Conservation (phyloP, 2,329 filamentous ascomycete species). For the Cryphonectria nitschkei region DNA sequence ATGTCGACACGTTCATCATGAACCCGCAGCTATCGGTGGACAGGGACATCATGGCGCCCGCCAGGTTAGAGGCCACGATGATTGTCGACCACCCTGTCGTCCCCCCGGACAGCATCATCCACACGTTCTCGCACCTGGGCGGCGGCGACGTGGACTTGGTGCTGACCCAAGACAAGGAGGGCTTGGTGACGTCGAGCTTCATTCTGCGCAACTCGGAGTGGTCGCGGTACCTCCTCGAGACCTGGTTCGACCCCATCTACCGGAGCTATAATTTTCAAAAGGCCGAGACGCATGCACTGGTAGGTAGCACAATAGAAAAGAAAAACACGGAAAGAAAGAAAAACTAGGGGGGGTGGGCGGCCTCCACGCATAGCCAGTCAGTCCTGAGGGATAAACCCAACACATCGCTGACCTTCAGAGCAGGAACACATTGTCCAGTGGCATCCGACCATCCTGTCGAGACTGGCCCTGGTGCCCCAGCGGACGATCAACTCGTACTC, state of each 20-base stretch:
- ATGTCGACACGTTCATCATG: constrained; percentile 87
- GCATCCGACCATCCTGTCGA: constrained; percentile 94
- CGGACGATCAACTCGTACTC: constrained; percentile 80
- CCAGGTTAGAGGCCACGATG: constrained; percentile 76
- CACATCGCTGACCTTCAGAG: constrained; percentile 35
- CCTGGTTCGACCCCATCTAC: constrained; percentile 95
- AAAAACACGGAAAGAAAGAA: not conserved
- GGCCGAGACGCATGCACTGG: constrained; percentile 88
- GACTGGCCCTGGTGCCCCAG: constrained; percentile 88
- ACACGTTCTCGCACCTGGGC: constrained; percentile 83
- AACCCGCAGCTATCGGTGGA: constrained; percentile 73
- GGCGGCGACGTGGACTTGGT: constrained; percentile 80
- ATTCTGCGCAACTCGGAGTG: constrained; percentile 84
- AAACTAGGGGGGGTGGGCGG: too few relatives aligned
- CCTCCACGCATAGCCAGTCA: not conserved
- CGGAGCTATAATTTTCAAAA: constrained; percentile 95
- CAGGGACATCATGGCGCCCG: constrained; percentile 68
- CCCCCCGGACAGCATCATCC: constrained; percentile 95
- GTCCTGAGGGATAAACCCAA: not conserved
- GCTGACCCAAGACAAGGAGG: constrained; percentile 81
- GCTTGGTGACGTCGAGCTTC: constrained; percentile 77
- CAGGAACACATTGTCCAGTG: constrained; percentile 91
- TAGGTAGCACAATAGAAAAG: constrained; percentile 45
- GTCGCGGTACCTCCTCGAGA: constrained; percentile 90
- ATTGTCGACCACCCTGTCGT: constrained; percentile 84